Percentiles rank a stretch among this genome's conserved stretches.
phyloP scores from a whole-genome alignment of 2,329 filamentous ascomycete genomes.

The Colletotrichum godetiae region DNA sequence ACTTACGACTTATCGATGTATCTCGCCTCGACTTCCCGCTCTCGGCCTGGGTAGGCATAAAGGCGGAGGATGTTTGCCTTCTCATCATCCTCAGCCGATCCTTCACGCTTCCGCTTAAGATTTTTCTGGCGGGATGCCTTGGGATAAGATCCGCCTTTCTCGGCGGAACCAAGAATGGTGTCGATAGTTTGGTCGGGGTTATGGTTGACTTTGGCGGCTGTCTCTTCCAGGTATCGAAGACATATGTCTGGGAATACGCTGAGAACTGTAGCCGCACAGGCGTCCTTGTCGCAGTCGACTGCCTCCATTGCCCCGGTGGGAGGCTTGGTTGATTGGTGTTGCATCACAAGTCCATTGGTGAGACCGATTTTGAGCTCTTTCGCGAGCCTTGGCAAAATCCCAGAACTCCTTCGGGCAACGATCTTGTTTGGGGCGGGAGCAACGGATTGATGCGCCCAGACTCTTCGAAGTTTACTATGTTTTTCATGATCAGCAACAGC shows the following conservation, averaged over 20 bases:
- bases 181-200: constrained; percentile 47
- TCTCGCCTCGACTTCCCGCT: background rate
- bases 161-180: constrained; percentile 52
- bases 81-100: constrained; percentile 38
- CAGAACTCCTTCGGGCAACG: background rate
- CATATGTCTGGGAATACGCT: constrained; percentile 60
- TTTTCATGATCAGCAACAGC: background rate
- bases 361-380: background rate
- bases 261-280: constrained; percentile 45
- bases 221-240: constrained; percentile 46
- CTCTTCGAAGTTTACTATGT: background rate
- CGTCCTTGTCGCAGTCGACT: constrained; percentile 22
- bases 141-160: constrained; percentile 52
- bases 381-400: background rate
- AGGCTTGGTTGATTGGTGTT: too few species aligned
- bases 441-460: background rate
- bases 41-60: constrained; percentile 1
- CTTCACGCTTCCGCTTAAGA: constrained; percentile 56
- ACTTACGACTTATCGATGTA: constrained; percentile 30
- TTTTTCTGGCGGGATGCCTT: constrained; percentile 37
- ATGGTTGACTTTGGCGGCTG: constrained; percentile 43
- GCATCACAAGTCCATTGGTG: background rate
- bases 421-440: background rate
- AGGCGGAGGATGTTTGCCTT: constrained; percentile 12
- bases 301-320: constrained; percentile 13